Percentiles rank a stretch among this genome's conserved stretches.
Conservation (phyloP, 1,284 basidiomycete species). For the Anthracocystis panici-leucophaei region DNA sequence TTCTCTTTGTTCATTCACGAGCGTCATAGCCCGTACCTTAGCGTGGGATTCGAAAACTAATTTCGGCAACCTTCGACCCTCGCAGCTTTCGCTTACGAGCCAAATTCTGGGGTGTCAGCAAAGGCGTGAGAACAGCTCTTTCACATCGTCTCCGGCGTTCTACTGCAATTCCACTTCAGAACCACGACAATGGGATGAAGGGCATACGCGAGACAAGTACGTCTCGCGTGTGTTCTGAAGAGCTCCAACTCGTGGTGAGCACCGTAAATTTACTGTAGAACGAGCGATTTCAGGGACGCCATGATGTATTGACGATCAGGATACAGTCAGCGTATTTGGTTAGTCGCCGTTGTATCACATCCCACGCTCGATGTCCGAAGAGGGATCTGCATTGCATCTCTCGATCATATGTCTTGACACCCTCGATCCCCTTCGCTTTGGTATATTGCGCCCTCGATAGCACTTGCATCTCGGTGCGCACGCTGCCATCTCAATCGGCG, state of each 20-base stretch:
- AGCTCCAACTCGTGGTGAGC: neutral
- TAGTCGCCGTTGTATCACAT: conserved; percentile 7
- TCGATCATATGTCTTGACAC: neutral
- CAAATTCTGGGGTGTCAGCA: conserved; percentile 9
- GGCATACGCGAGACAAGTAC: neutral
- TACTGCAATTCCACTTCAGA: neutral
- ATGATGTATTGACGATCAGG: no score
- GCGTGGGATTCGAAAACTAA: conserved; percentile 2
- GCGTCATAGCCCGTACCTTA: neutral
- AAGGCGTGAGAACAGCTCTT: conserved; percentile 2
- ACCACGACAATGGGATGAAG: neutral
- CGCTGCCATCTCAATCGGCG: neutral
- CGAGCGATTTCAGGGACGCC: no score
- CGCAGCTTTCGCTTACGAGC: neutral
- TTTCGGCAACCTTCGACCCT: neutral
- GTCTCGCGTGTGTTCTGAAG: neutral
- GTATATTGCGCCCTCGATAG: neutral
- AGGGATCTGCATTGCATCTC: conserved; percentile 8
- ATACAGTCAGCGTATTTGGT: neutral
- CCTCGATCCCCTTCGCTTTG: neutral
- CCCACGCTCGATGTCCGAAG: neutral
- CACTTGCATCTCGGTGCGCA: neutral
- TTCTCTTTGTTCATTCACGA: neutral
- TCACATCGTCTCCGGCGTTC: neutral
- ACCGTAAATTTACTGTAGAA: no score